These are phyloP conservation scores for Dactylis glomerata DNA, from an alignment of 176 grass and related monocot genomes.

Conservation along the genomic window DNA sequence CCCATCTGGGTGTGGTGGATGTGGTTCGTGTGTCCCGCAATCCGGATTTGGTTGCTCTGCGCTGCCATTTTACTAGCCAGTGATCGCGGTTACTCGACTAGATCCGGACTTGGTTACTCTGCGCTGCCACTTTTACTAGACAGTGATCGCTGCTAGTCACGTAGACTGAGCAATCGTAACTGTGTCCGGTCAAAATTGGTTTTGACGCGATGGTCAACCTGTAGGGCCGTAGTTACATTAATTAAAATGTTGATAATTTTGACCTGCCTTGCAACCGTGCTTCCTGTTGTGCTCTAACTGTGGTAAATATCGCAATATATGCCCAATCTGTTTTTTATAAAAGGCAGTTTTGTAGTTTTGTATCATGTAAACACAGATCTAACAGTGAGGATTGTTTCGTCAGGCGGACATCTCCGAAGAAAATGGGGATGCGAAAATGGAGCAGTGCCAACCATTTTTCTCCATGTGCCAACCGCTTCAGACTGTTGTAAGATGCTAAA, in stretches of 20 bases:
- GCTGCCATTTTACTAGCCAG: background rate
- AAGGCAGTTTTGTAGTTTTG: background rate
- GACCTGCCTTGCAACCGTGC: background rate
- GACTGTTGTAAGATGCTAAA: conserved; percentile 29
- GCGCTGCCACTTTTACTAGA: background rate
- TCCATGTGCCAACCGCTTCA: conserved; percentile 28
- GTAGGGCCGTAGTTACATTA: background rate
- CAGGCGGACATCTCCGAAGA: background rate
- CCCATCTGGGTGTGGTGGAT: too few species aligned
- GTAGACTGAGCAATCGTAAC: background rate
- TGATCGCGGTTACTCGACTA: background rate
- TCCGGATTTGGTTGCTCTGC: background rate
- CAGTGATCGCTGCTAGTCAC: background rate
- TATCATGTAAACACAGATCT: background rate
- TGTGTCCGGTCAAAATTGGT: background rate
- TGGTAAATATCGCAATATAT: background rate
- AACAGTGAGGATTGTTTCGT: background rate
- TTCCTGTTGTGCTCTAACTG: background rate
- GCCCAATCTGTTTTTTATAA: background rate
- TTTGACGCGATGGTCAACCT: background rate
- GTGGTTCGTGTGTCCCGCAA: background rate
- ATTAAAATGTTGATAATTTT: background rate
- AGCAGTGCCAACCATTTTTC: conserved; percentile 30
- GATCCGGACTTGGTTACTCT: background rate
- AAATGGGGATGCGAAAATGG: background rate